Conservation (phyloP, 1,139 yeast species). For the Protomyces arabidopsidicola region DNA sequence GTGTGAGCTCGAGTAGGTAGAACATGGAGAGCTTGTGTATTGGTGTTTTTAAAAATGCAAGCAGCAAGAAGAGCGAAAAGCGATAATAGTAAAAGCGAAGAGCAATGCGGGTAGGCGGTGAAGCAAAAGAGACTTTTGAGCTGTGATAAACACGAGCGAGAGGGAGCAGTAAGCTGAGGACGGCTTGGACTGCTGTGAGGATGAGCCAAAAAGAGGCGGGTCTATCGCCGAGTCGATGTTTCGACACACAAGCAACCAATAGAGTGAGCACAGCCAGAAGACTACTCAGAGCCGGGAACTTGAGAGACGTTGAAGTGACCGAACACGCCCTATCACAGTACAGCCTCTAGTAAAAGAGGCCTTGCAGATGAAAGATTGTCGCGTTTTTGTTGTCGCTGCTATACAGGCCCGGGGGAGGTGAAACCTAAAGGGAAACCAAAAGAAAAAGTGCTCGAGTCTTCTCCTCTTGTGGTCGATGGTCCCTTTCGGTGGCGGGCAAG, state of each 20-base stretch:
- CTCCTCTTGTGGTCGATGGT: too few species aligned
- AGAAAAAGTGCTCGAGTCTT: background rate
- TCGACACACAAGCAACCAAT: too few species aligned
- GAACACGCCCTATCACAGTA: background rate
- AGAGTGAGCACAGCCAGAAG: too few species aligned
- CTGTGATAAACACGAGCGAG: too few species aligned
- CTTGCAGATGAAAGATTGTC: background rate
- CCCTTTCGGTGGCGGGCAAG: too few species aligned
- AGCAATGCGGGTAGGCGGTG: background rate
- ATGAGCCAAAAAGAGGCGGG: too few species aligned
- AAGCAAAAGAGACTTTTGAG: background rate
- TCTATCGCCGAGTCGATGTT: too few species aligned
- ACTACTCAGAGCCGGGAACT: too few species aligned
- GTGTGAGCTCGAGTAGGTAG: slow-evolving; percentile 68
- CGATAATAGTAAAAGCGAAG: background rate
- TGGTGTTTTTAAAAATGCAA: background rate
- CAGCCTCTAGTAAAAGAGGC: background rate
- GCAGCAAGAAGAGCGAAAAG: background rate
- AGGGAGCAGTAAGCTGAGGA: too few species aligned
- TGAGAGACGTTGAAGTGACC: too few species aligned
- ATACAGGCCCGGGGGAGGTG: too few species aligned
- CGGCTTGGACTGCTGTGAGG: too few species aligned
- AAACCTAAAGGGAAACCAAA: background rate
- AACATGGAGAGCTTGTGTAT: slow-evolving; percentile 21
- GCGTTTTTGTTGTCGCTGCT: background rate